Evolutionary conservation across 2,329 filamentous ascomycete genomes (phyloP), one percentile per base, ranked within the genome.

Genomic region (Cladosporium sp.): DNA sequence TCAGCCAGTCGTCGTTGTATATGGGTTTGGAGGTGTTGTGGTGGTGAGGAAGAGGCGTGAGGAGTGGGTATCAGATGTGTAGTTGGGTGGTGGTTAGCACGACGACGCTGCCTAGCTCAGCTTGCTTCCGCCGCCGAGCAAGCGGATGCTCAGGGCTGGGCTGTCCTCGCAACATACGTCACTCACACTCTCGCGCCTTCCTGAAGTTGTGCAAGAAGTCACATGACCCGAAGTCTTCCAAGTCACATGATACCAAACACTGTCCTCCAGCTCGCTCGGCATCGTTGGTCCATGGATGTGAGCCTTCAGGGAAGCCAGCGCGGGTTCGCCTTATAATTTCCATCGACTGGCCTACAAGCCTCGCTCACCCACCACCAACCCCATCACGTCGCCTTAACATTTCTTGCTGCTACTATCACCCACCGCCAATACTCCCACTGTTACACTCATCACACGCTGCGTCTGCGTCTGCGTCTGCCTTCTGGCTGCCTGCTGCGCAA

Each of bases 401-500:
- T 27, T 27, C 22, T 27, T 9, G 4, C 22, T 15, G 4, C 13
- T n/a, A 27, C 22, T 9, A 27, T 5, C 16, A 9, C 35, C 8
- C 35, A 9, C 15, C 16, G 3, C 8, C 18, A 16, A 6, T 18
- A 6, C 16, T 11, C 35, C 16, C 35, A 9, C 16, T 19, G 7
- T 11, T 16, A 13, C 35, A 9, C 35, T 38, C n/a, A 9, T 15
- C 35, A 16, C 35, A 38, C 35, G 7, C 35, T 15, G 13, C 13
- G 8, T 9, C 38, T 39, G 38, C 38, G 9, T 22, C 38, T 29
- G 22, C 38, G 27, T 33, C 12, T 15, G 32, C 32, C 32, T 12
- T 43, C 15, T 16, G 18, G 19, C 40, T 43, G 40, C 40, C 43
- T 49, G 18, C n/a, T 43, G 47, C 38, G 47, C 47, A 30, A n/a